A percentile compares a stretch with the other conserved stretches of the same genome.
Evolutionary conservation across 129 eudicot genomes (phyloP).

Genomic region (Escallonia herrerae): DNA sequence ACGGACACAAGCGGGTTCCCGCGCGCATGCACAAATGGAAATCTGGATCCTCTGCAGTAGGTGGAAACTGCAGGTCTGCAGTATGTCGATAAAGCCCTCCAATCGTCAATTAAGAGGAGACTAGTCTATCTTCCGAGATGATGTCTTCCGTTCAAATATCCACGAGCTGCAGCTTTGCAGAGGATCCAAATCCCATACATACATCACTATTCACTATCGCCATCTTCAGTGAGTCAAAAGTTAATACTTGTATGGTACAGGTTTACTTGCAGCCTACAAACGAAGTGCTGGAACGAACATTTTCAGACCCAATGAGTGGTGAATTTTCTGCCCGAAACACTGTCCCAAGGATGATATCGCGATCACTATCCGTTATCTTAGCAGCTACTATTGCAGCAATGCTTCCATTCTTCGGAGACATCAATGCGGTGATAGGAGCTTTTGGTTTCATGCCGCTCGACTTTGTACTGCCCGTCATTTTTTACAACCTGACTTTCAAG

Average conservation of each 20-base stretch:
- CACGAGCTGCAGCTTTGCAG: too few relatives aligned
- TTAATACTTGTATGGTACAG: slow-evolving; percentile 33
- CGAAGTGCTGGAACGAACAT: slow-evolving; percentile 61
- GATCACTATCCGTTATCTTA: slow-evolving; percentile 59
- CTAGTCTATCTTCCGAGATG: too few relatives aligned
- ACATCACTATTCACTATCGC: too few relatives aligned
- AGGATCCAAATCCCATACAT: too few relatives aligned
- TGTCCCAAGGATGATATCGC: slow-evolving; percentile 61
- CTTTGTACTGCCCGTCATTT: slow-evolving; percentile 70
- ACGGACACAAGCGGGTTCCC: too few relatives aligned
- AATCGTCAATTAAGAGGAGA: too few relatives aligned
- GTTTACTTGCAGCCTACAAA: slow-evolving; percentile 93
- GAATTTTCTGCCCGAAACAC: slow-evolving; percentile 69
- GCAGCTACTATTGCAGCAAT: slow-evolving; percentile 70
- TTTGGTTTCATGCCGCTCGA: slow-evolving; percentile 89
- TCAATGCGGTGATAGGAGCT: slow-evolving; percentile 68
- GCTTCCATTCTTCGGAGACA: slow-evolving; percentile 93
- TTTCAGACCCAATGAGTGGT: slow-evolving; percentile 53
- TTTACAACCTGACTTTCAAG: slow-evolving; percentile 73
- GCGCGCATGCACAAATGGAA: too few relatives aligned
- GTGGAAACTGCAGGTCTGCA: too few relatives aligned
- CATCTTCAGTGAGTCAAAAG: too few relatives aligned
- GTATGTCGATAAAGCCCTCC: too few relatives aligned
- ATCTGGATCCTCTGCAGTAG: too few relatives aligned
- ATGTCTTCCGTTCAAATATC: too few relatives aligned